Conservation (phyloP, 148 eudicot genomes). For the Camellia lanceoleosa region DNA sequence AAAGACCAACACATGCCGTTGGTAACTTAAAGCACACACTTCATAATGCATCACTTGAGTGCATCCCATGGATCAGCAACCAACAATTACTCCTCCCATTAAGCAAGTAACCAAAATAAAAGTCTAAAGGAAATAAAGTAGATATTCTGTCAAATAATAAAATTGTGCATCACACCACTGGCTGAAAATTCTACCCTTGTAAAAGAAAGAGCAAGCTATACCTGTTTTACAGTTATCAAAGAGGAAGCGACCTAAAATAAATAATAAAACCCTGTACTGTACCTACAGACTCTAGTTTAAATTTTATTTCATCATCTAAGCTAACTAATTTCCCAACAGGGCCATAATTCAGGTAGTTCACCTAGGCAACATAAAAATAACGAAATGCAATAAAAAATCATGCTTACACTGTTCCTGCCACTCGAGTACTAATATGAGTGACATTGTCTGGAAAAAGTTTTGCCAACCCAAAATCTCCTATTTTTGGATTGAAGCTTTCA, state of each 20-base stretch:
- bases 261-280: not conserved
- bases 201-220: not conserved
- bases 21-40: not conserved
- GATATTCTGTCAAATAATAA: not conserved
- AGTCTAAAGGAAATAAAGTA: not conserved
- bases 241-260: not conserved
- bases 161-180: not conserved
- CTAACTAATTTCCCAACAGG: not conserved
- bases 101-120: not conserved
- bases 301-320: not conserved
- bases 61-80: not conserved
- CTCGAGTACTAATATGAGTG: constrained; percentile 7
- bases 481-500: constrained; percentile 28
- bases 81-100: not conserved
- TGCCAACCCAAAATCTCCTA: constrained; percentile 26
- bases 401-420: constrained; percentile 23
- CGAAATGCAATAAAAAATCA: not conserved
- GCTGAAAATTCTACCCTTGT: not conserved
- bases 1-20: not conserved
- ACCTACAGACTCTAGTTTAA: not conserved
- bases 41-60: not conserved
- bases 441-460: constrained; percentile 20
- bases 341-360: not conserved
- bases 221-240: not conserved
- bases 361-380: not conserved